Conservation (phyloP, 2,329 filamentous ascomycete species). For the Cordyceps cateniannulata region DNA sequence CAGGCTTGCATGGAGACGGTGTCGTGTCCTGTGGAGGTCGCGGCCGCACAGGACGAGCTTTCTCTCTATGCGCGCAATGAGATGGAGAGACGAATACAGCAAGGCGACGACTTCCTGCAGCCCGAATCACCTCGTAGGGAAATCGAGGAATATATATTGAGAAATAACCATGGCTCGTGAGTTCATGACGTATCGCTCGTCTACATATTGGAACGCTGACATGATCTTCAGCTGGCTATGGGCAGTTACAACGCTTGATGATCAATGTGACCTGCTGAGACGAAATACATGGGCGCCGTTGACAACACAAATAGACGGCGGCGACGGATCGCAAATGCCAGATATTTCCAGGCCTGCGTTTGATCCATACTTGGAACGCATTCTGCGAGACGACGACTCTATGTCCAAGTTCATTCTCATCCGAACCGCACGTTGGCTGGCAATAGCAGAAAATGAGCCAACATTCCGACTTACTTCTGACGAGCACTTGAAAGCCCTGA, state of each 20-base stretch:
- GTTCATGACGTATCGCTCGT: not conserved
- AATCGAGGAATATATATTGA: not conserved
- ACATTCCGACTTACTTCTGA: not conserved
- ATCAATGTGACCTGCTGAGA: not conserved
- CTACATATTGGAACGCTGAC: not conserved
- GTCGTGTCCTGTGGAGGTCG: not conserved
- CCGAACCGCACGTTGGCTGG: not conserved
- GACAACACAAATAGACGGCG: not conserved
- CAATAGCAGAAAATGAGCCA: not conserved
- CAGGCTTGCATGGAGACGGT: not conserved
- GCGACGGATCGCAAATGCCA: not conserved
- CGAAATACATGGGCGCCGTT: not conserved
- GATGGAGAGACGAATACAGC: not conserved
- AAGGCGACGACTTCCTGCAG: not conserved
- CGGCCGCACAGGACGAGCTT: not conserved
- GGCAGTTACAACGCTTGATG: not conserved
- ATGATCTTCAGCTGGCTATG: not conserved
- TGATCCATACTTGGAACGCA: constrained; percentile 6
- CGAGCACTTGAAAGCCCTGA: not conserved
- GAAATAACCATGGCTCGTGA: not conserved
- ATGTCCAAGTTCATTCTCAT: constrained; percentile 5
- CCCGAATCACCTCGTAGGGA: not conserved
- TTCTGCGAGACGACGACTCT: not conserved
- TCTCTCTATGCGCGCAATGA: not conserved
- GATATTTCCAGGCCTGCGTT: not conserved